These are phyloP conservation scores for Magnusiomyces tetraspermus DNA, from an alignment of 1,139 yeast genomes.

Conservation along the genomic window DNA sequence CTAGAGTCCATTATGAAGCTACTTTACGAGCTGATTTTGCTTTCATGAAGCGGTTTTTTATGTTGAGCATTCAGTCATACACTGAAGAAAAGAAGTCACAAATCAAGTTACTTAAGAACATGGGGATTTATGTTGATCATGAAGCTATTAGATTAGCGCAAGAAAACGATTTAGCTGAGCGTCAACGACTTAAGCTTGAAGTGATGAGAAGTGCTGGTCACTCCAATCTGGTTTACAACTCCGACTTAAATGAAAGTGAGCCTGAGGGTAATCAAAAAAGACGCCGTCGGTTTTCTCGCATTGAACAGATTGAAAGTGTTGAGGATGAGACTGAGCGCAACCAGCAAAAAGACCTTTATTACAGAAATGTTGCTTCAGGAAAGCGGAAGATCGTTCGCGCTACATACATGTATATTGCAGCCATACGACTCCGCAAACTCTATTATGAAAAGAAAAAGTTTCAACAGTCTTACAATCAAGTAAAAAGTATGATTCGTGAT, in stretches of 20 bases:
- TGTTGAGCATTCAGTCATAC: conserved; percentile 40
- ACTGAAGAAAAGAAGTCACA: conserved; percentile 37
- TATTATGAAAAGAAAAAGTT: conserved; percentile 17
- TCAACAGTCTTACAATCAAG: neutral
- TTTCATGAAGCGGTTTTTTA: conserved; percentile 43
- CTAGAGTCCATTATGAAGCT: conserved; percentile 24
- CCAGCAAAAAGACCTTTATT: conserved; percentile 7
- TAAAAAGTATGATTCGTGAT: neutral
- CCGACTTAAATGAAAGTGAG: neutral
- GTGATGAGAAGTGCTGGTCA: neutral
- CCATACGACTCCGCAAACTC: conserved; percentile 42
- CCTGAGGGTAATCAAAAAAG: neutral
- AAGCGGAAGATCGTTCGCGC: neutral
- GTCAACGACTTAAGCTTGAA: conserved; percentile 21
- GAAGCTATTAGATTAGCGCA: neutral
- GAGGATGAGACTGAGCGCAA: neutral
- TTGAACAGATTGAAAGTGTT: neutral
- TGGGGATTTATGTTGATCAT: conserved; percentile 46
- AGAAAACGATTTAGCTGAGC: neutral
- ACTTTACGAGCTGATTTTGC: conserved; percentile 41
- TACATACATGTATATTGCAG: conserved; percentile 40
- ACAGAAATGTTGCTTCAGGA: neutral
- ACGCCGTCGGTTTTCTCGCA: neutral
- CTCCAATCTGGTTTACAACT: neutral
- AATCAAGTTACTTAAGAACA: conserved; percentile 37